Evolutionary conservation across 106 monocot species (phyloP).

Genomic region (Posidonia australis): DNA sequence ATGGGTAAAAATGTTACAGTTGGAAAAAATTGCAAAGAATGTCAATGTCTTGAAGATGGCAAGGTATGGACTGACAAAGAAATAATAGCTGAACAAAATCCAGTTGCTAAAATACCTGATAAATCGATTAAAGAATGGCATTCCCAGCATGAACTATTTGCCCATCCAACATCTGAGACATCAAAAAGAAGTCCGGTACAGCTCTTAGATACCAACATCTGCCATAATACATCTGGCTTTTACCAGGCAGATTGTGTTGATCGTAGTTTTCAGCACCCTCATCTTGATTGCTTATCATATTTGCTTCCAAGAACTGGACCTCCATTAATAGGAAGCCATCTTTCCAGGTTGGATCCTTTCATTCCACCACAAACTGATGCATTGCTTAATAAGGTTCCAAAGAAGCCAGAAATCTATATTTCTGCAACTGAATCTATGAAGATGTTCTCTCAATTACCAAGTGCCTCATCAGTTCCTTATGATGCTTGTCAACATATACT

Average conservation of each 20-base stretch:
- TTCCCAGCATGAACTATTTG: conserved; percentile 7
- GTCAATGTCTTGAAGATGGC: conserved; percentile 12
- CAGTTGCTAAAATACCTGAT: conserved; percentile 1
- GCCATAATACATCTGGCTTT: neutral
- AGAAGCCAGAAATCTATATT: neutral
- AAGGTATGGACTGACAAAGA: conserved; percentile 29
- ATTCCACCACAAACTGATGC: neutral
- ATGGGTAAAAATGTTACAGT: conserved; percentile 74
- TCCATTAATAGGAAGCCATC: conserved; percentile 4
- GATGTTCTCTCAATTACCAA: conserved; percentile 2
- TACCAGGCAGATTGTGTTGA: neutral
- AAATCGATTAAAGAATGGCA: conserved; percentile 5
- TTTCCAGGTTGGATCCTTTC: conserved; percentile 3
- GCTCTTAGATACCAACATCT: neutral
- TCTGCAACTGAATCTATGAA: conserved; percentile 4
- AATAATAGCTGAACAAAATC: conserved; percentile 12
- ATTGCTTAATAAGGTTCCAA: conserved; percentile 3
- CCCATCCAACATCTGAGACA: conserved; percentile 5
- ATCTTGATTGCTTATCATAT: conserved; percentile 1
- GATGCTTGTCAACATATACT: conserved; percentile 5
- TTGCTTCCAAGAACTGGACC: neutral
- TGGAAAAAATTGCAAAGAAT: conserved; percentile 21
- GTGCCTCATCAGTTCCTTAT: neutral
- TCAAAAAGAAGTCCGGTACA: conserved; percentile 3
- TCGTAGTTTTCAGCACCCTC: neutral